phyloP scores from a whole-genome alignment of 306 rosid species.

The Fragaria iinumae region DNA sequence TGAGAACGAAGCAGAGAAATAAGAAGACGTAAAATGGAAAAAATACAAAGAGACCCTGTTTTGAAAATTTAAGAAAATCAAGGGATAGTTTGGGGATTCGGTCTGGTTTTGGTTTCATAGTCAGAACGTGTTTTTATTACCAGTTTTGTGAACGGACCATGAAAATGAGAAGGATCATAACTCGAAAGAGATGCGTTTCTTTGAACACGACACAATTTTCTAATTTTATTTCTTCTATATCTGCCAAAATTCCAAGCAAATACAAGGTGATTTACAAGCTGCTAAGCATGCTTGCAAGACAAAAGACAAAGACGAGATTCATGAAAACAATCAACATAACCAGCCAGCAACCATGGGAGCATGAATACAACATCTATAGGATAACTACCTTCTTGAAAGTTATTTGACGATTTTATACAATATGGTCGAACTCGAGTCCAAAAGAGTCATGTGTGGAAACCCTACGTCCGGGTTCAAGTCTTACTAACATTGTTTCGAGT shows the following conservation, averaged over 20 bases:
- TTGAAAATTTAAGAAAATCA: background rate
- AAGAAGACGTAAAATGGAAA: slow-evolving; percentile 20
- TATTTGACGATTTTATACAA: no score
- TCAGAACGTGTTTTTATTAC: slow-evolving; percentile 9
- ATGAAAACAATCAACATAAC: no score
- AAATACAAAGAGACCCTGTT: background rate
- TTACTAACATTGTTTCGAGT: no score
- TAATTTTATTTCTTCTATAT: no score
- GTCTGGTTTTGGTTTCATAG: slow-evolving; percentile 3
- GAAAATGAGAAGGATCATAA: background rate
- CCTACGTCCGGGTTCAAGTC: no score
- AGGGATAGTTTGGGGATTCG: background rate
- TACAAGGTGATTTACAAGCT: no score
- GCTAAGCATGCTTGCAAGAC: no score
- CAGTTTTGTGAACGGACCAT: background rate
- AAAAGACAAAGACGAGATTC: background rate
- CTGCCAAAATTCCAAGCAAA: background rate
- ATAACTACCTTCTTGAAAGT: no score
- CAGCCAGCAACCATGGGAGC: no score
- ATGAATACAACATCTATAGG: no score
- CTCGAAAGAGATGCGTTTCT: background rate
- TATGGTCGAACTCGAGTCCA: no score
- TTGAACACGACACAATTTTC: background rate
- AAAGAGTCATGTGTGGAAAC: no score
- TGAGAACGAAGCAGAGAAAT: slow-evolving; percentile 16